Evolutionary conservation across 805 yeast genomes (phyloP).

Genomic region (Isabelozyma pseudorhagii): DNA sequence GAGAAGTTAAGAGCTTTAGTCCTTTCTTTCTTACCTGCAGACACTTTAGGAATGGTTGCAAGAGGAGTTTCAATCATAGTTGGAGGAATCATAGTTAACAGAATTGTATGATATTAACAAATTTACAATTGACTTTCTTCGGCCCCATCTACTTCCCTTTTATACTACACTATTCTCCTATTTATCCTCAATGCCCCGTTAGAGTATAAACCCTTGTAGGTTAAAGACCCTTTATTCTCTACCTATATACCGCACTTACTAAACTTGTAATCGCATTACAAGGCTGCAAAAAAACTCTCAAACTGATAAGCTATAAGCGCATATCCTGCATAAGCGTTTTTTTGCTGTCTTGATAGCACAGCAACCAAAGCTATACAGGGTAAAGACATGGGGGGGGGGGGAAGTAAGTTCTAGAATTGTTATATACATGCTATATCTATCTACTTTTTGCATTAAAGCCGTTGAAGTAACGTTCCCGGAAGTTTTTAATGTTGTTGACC

Average conservation of each 20-base stretch:
- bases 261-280: conserved; percentile 3
- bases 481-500: conserved; percentile 47
- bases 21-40: conserved; percentile 1
- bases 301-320: conserved; percentile 11
- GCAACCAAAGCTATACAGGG: not conserved
- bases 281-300: conserved; percentile 11
- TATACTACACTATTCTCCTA: not conserved
- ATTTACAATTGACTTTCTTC: too few relatives aligned
- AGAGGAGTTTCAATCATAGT: conserved; percentile 25
- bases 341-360: not conserved
- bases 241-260: not conserved
- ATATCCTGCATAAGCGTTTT: conserved; percentile 3
- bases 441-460: conserved; percentile 51
- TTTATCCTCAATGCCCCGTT: not conserved
- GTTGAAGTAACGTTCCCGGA: conserved; percentile 73
- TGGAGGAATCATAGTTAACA: conserved; percentile 29
- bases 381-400: too few relatives aligned
- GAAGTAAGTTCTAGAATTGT: not conserved
- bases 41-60: conserved; percentile 4
- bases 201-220: not conserved
- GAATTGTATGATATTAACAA: too few relatives aligned
- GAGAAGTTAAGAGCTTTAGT: conserved; percentile 12
- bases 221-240: not conserved
- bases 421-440: conserved; percentile 3
- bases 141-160: not conserved